A percentile compares a stretch with the other conserved stretches of the same genome.
Evolutionary conservation across 331 rosid genomes (phyloP).

Genomic region (Stylosanthes scabra): DNA sequence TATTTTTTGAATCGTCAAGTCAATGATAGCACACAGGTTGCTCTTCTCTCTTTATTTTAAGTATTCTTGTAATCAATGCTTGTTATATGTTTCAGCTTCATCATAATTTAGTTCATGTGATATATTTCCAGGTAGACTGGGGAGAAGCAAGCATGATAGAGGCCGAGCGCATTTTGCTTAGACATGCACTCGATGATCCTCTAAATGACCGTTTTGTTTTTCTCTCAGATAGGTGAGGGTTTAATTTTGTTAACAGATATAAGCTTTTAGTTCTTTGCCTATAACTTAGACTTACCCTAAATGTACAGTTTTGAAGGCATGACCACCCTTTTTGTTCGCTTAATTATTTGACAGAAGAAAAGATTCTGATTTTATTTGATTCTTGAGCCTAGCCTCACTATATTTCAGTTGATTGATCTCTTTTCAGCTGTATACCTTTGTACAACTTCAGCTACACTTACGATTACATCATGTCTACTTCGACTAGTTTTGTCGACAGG

Average conservation of each 20-base stretch:
- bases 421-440: conserved; percentile 96
- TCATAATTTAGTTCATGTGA: conserved; percentile 37
- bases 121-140: conserved; percentile 92
- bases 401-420: conserved; percentile 69
- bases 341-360: conserved; percentile 22
- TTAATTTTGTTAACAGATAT: conserved; percentile 42
- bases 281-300: conserved; percentile 15
- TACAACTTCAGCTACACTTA: conserved; percentile 94
- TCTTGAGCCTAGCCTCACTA: conserved; percentile 49
- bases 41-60: conserved; percentile 12
- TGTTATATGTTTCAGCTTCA: conserved; percentile 35
- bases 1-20: conserved; percentile 94
- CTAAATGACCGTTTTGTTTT: conserved; percentile 90
- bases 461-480: conserved; percentile 85
- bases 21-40: conserved; percentile 92
- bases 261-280: conserved; percentile 13
- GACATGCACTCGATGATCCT: conserved; percentile 84
- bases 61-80: background rate
- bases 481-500: conserved; percentile 98
- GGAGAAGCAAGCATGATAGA: conserved; percentile 97
- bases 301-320: background rate
- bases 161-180: conserved; percentile 90
- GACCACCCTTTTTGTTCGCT: background rate
- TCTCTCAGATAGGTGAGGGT: conserved; percentile 95
- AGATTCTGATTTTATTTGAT: background rate